Percentiles rank a stretch among this genome's conserved stretches.
Conservation (phyloP, 129 eudicot genomes). For the Chrysanthemum makinoi region DNA sequence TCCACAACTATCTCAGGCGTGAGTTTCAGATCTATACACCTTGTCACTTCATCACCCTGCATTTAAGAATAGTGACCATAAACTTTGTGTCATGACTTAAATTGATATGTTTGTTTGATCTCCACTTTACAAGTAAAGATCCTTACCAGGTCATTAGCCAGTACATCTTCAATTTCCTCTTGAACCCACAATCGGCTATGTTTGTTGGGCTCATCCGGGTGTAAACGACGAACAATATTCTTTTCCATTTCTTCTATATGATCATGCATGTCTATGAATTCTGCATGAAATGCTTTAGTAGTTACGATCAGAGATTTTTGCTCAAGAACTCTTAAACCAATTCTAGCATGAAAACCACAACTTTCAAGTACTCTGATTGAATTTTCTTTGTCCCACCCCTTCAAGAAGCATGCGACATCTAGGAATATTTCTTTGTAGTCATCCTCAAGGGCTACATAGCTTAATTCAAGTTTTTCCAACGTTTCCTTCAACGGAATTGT, state of each 20-base stretch:
- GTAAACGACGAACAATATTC: conserved; percentile 1
- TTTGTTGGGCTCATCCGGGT: not conserved
- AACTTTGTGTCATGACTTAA: not conserved
- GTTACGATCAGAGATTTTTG: not conserved
- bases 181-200: not conserved
- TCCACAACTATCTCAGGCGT: not conserved
- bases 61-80: not conserved
- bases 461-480: conserved; percentile 34
- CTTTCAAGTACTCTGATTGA: conserved; percentile 36
- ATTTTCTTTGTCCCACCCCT: conserved; percentile 26
- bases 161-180: not conserved
- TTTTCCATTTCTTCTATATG: not conserved
- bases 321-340: conserved; percentile 12
- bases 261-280: not conserved
- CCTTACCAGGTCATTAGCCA: not conserved
- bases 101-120: not conserved
- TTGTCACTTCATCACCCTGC: conserved; percentile 12
- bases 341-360: conserved; percentile 41
- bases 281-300: not conserved
- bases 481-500: conserved; percentile 18
- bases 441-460: conserved; percentile 39
- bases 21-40: not conserved
- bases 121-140: not conserved
- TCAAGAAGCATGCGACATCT: conserved; percentile 51
- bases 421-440: conserved; percentile 48